Conservation (phyloP, 1,284 basidiomycete species). For the Tilletia setariae region DNA sequence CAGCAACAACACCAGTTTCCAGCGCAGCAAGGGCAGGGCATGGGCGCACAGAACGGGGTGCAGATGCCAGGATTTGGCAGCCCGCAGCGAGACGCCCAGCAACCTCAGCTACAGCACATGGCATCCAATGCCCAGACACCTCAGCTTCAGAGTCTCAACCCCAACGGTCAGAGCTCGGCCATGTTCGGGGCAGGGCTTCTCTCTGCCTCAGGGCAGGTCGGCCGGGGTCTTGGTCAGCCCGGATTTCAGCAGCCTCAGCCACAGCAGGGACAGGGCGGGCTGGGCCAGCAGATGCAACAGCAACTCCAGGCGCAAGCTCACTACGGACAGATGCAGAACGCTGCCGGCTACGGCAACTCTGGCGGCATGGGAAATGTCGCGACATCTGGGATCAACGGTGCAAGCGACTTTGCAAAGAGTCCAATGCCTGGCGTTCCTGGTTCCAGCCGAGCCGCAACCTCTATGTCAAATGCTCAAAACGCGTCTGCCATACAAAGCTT, state of each 20-base stretch:
- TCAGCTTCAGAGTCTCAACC: not conserved
- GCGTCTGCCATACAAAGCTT: not conserved
- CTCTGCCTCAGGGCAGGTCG: constrained; percentile 24
- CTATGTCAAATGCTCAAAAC: too few species aligned
- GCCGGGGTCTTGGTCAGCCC: not conserved
- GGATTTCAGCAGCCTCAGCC: not conserved
- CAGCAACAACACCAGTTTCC: constrained; percentile 20
- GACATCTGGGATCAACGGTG: not conserved
- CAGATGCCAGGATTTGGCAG: too few species aligned
- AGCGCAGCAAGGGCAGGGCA: constrained; percentile 21
- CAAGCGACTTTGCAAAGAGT: not conserved
- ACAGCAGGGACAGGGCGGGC: not conserved
- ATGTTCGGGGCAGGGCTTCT: not conserved
- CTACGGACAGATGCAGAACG: not conserved
- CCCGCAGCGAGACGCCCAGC: too few species aligned
- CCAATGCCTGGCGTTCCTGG: not conserved
- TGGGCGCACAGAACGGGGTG: too few species aligned
- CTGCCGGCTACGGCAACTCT: not conserved
- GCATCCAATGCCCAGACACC: constrained; percentile 12
- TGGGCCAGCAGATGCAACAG: not conserved
- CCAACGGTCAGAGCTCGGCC: not conserved
- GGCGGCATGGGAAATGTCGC: not conserved
- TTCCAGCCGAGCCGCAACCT: not conserved
- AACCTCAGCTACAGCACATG: constrained; percentile 20
- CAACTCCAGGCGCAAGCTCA: not conserved